Percentiles rank a stretch among this genome's conserved stretches.
Conservation (phyloP, 768 basidiomycete species). For the Favolaschia claudopus region DNA sequence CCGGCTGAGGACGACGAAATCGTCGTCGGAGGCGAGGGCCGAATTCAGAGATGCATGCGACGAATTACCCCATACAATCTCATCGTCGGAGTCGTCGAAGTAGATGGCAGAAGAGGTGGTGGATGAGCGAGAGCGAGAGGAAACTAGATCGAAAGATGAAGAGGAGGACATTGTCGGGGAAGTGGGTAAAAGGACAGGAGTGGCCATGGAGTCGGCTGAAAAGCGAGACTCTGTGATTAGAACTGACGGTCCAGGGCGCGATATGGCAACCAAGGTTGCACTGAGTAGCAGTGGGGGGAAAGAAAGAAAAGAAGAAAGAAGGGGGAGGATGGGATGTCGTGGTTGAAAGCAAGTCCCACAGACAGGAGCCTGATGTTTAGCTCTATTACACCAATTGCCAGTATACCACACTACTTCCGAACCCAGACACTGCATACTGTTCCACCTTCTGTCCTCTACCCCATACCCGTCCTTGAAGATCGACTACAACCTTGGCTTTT, state of each 20-base stretch:
- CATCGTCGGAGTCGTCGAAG: slow-evolving; percentile 57
- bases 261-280: slow-evolving; percentile 18
- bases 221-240: slow-evolving; percentile 24
- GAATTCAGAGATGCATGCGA: slow-evolving; percentile 37
- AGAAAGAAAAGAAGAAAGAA: slow-evolving; percentile 18
- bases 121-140: slow-evolving; percentile 31
- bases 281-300: not conserved
- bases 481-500: slow-evolving; percentile 60
- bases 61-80: slow-evolving; percentile 60
- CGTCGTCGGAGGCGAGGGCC: slow-evolving; percentile 50
- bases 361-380: no score
- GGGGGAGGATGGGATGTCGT: slow-evolving; percentile 21
- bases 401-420: slow-evolving; percentile 69
- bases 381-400: slow-evolving; percentile 53
- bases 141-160: slow-evolving; percentile 42
- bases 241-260: not conserved
- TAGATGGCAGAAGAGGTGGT: slow-evolving; percentile 25
- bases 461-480: slow-evolving; percentile 68
- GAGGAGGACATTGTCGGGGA: slow-evolving; percentile 33
- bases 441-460: slow-evolving; percentile 67
- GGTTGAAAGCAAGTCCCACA: slow-evolving; percentile 3
- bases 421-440: slow-evolving; percentile 70
- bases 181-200: slow-evolving; percentile 22
- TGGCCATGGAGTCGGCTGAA: slow-evolving; percentile 11
- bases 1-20: slow-evolving; percentile 57